Base-by-base conservation (phyloP, 768 basidiomycete genomes). In the Russula sp. region DNA sequence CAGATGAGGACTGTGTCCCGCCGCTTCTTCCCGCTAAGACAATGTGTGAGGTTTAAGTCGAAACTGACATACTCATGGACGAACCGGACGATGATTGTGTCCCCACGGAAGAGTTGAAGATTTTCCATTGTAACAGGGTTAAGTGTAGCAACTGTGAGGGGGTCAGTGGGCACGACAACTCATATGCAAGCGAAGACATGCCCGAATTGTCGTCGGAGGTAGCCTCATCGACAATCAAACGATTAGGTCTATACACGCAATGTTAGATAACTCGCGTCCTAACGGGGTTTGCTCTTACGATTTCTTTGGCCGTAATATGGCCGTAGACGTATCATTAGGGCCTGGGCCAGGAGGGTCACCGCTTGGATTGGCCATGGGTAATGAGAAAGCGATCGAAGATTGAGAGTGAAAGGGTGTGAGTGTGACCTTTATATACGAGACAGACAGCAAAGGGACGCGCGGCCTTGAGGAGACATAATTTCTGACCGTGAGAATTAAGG, bases 1-100 rank as follows among this genome's bases (percentile, higher is more conserved):
- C 94, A 97, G 75, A 98, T 98, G 66, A 99, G 87, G 49, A 99
- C 97, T 9, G 96, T 98, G 71, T 98, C 95, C 71, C 90, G 88
- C 73, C 97, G 88, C 81, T 97, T 95, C 84, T 98, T 98, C 53
- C 97, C 96, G 65, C 95, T 94, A 57, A 20, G 50, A 36, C 0
- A 13, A 36, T 36, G 13, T 36, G 65, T 42, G 34, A 62, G 9
- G 24, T 4, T 11, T 59, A 5, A 40, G 54, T 22, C 7, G 44
- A 38, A 5, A 44, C 13, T 8, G 38, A 46, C 44, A 59, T 20
- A 14, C 5, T 36, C 26, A 38, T 50, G 55, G n/a, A 73, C 80
- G 64, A 72, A 95, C 94, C 92, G 83, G 68, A 94, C 84, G 69
- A 96, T 94, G 75, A 97, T 88, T 18, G 96, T 98, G 75, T 99